Conservation (phyloP, 2,329 filamentous ascomycete species). For the Amylocarpus encephaloides region DNA sequence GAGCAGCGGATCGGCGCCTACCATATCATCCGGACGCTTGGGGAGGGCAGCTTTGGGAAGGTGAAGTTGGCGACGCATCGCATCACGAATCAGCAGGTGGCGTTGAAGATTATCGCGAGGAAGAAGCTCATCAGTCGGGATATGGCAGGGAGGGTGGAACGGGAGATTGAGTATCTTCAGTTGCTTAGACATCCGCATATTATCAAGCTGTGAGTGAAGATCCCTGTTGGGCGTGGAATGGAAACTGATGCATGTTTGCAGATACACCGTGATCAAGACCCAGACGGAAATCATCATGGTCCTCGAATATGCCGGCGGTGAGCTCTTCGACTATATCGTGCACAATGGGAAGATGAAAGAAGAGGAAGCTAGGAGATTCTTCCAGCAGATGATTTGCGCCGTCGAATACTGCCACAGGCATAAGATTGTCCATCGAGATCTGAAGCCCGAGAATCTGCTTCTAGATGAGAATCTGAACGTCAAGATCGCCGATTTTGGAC, state of each 20-base stretch:
- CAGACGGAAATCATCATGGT: conserved; percentile 97
- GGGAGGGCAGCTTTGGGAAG: conserved; percentile 97
- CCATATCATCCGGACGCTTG: conserved; percentile 80
- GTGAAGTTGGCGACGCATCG: conserved; percentile 94
- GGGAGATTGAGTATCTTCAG: conserved; percentile 97
- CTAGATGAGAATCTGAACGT: conserved; percentile 95
- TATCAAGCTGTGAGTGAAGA: conserved; percentile 78
- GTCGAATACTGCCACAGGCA: conserved; percentile 98
- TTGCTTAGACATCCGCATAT: conserved; percentile 94
- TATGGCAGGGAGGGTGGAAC: conserved; percentile 95
- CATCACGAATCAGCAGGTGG: conserved; percentile 89
- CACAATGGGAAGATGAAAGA: conserved; percentile 89
- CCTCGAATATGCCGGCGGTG: conserved; percentile 91
- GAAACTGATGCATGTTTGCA: conserved; percentile 35
- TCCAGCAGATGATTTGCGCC: conserved; percentile 97
- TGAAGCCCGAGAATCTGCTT: conserved; percentile 95
- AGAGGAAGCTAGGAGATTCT: conserved; percentile 90
- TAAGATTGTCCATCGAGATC: conserved; percentile 95
- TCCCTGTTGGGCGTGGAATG: neutral
- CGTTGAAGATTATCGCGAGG: conserved; percentile 93
- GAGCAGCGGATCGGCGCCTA: conserved; percentile 90
- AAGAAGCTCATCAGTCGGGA: conserved; percentile 95
- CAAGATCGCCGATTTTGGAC: conserved; percentile 97
- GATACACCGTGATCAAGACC: conserved; percentile 95
- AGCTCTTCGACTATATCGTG: conserved; percentile 97